A percentile compares a stretch with the other conserved stretches of the same genome.
These are phyloP conservation scores for Saposhnikovia divaricata DNA, from an alignment of 129 eudicot genomes.

Conservation along the genomic window DNA sequence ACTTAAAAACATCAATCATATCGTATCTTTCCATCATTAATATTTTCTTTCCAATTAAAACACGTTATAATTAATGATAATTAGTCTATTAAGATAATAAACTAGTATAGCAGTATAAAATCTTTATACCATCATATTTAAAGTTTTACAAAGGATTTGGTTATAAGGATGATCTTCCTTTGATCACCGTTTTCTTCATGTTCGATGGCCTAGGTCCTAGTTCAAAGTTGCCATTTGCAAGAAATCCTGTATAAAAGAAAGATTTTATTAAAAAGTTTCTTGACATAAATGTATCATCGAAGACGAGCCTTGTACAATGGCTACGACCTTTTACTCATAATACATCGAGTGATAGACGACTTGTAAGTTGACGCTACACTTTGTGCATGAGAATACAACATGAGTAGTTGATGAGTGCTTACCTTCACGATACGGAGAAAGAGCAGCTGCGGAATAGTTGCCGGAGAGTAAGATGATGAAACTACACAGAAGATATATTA, in stretches of 20 bases:
- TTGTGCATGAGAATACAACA: background rate
- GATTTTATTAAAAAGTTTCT: background rate
- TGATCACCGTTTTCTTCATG: conserved; percentile 3
- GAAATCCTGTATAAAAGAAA: background rate
- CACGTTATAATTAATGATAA: too few species aligned
- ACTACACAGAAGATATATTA: background rate
- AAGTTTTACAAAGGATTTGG: too few species aligned
- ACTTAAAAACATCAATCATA: too few species aligned
- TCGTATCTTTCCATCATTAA: too few species aligned
- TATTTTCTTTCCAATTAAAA: too few species aligned
- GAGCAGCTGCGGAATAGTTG: background rate
- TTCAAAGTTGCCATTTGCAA: conserved; percentile 7
- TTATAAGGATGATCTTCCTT: conserved; percentile 1
- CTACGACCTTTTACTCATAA: background rate
- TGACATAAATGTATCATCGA: conserved; percentile 10
- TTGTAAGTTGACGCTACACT: background rate
- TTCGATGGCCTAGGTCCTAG: conserved; percentile 1
- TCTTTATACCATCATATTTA: too few species aligned
- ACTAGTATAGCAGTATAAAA: too few species aligned
- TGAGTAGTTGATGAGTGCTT: background rate
- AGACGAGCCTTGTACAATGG: conserved; percentile 30
- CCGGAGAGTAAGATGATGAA: background rate
- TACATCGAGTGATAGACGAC: background rate
- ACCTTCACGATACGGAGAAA: background rate
- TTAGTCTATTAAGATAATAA: too few species aligned